phyloP scores from a whole-genome alignment of 768 basidiomycete genomes.

The Chalciporus chontae region DNA sequence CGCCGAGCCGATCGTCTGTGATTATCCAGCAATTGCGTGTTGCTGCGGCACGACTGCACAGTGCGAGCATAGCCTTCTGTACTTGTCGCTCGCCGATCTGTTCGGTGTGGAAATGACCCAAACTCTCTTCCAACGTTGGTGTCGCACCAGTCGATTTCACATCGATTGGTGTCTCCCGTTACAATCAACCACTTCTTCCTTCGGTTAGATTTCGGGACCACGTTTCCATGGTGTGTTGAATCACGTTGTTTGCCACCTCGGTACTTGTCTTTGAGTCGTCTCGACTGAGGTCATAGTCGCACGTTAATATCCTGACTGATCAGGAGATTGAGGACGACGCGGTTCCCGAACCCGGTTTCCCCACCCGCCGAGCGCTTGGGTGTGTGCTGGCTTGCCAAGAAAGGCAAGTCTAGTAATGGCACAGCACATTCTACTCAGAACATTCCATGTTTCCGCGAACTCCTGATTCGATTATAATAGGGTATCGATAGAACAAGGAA shows the following conservation, averaged over 20 bases:
- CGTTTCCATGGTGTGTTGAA: constrained; percentile 11
- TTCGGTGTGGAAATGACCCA: no score
- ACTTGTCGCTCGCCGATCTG: no score
- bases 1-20: not conserved
- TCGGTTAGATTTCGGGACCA: constrained; percentile 11
- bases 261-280: not conserved
- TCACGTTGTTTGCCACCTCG: not conserved
- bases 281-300: not conserved
- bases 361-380: not conserved
- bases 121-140: no score
- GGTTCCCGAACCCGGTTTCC: not conserved
- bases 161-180: constrained; percentile 3
- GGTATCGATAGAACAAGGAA: constrained; percentile 15
- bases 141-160: constrained; percentile 3
- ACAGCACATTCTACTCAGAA: constrained; percentile 26
- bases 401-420: constrained; percentile 17
- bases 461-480: constrained; percentile 11
- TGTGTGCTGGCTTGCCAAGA: constrained; percentile 5
- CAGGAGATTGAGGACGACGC: no score
- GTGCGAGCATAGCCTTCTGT: no score
- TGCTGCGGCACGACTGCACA: no score
- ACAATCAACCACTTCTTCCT: not conserved
- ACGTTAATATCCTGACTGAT: not conserved
- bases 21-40: no score
- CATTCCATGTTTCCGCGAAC: constrained; percentile 15